Evolutionary conservation across 192 early-diverging fungal species (phyloP).

Genomic region (Linnemannia zychae): DNA sequence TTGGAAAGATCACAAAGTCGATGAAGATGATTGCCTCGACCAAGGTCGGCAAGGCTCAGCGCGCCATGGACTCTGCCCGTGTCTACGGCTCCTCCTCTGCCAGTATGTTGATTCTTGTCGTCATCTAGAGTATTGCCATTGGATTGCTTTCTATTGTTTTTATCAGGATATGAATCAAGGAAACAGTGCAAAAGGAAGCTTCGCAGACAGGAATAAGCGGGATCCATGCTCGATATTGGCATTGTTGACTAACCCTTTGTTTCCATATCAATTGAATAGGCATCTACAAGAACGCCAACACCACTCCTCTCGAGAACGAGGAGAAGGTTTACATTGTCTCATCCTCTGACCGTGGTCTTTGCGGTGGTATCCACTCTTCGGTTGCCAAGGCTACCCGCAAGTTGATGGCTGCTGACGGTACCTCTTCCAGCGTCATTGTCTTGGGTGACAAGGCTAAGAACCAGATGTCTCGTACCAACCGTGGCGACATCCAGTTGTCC

Average conservation of each 20-base stretch:
- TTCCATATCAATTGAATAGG: slow-evolving; percentile 55
- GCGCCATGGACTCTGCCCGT: slow-evolving; percentile 90
- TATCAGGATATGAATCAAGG: slow-evolving; percentile 3
- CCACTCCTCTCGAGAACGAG: slow-evolving; percentile 72
- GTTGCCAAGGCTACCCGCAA: slow-evolving; percentile 87
- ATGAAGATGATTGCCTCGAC: slow-evolving; percentile 99
- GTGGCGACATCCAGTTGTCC: slow-evolving; percentile 82
- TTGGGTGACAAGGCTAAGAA: slow-evolving; percentile 95
- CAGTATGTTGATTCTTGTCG: slow-evolving; percentile 59
- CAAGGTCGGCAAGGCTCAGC: slow-evolving; percentile 93
- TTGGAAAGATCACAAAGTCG: slow-evolving; percentile 99
- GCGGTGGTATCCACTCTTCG: slow-evolving; percentile 98
- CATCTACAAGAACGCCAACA: slow-evolving; percentile 81
- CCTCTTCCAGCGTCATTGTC: slow-evolving; percentile 70
- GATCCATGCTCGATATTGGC: not conserved
- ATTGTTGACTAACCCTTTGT: not conserved
- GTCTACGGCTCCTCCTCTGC: slow-evolving; percentile 74
- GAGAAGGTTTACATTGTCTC: slow-evolving; percentile 84
- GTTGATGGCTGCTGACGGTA: slow-evolving; percentile 63
- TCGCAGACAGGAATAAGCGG: not conserved
- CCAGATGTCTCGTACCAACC: slow-evolving; percentile 86
- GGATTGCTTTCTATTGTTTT: not conserved
- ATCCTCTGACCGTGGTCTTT: slow-evolving; percentile 98
- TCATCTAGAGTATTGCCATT: not conserved
- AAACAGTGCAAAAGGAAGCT: not conserved